Evolutionary conservation across 768 basidiomycete species (phyloP).

Genomic region (Naganishia antarctica): DNA sequence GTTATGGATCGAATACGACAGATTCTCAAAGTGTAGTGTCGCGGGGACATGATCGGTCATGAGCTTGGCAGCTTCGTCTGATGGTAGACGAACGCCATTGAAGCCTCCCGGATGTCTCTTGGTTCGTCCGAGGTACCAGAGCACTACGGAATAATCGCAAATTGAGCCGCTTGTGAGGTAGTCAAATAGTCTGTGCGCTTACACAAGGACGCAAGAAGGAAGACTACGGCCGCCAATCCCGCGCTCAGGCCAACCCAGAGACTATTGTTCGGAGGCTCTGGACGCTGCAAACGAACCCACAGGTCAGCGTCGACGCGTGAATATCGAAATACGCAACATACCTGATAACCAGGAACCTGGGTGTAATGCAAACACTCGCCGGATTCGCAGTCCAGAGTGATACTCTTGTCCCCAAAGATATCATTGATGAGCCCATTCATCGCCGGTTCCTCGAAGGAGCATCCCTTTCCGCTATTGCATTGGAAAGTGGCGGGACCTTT

Average conservation of each 20-base stretch:
- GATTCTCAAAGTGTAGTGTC: constrained; percentile 77
- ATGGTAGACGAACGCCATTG: constrained; percentile 56
- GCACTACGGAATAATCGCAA: too few relatives aligned
- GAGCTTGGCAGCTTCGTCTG: constrained; percentile 71
- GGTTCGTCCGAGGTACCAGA: constrained; percentile 87
- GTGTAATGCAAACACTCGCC: constrained; percentile 93
- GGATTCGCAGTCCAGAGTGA: constrained; percentile 76
- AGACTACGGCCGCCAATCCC: constrained; percentile 68
- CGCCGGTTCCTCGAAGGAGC: constrained; percentile 87
- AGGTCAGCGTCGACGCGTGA: not conserved
- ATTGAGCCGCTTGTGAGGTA: too few relatives aligned
- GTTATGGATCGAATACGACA: constrained; percentile 70
- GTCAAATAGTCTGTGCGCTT: too few relatives aligned
- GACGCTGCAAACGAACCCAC: constrained; percentile 54
- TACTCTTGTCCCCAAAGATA: constrained; percentile 86
- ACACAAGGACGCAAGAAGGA: constrained; percentile 61
- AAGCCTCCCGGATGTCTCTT: constrained; percentile 58
- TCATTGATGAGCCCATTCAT: constrained; percentile 94
- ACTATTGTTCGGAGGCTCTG: constrained; percentile 76
- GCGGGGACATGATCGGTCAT: constrained; percentile 95
- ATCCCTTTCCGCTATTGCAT: constrained; percentile 66
- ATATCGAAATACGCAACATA: constrained; percentile 50
- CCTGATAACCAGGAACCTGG: constrained; percentile 87
- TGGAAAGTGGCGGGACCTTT: constrained; percentile 83
- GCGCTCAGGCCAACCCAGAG: constrained; percentile 78